Conservation (phyloP, 768 basidiomycete species). For the Neoboletus brunneissimus region DNA sequence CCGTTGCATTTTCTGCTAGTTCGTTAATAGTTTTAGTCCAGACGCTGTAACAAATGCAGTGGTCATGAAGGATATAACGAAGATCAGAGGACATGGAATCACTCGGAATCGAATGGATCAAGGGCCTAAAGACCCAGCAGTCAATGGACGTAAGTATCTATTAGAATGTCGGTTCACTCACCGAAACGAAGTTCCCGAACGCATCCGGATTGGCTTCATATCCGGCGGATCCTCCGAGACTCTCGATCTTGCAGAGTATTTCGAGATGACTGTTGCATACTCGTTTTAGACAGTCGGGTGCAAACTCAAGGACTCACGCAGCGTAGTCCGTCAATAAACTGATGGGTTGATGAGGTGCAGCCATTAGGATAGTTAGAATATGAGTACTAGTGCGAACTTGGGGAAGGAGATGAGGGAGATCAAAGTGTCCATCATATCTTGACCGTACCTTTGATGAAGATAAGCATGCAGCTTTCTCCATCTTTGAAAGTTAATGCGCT, state of each 20-base stretch:
- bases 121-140: neutral
- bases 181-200: neutral
- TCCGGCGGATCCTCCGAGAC: conserved; percentile 2
- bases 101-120: neutral
- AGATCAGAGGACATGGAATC: neutral
- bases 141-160: neutral
- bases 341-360: neutral
- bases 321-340: neutral
- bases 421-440: neutral
- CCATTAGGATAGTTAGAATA: neutral
- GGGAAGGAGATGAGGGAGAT: neutral
- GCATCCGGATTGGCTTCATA: neutral
- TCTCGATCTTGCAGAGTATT: neutral
- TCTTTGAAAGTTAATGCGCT: neutral
- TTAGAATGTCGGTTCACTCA: neutral
- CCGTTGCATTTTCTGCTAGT: neutral
- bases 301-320: neutral
- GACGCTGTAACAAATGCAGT: neutral
- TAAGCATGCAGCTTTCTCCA: neutral
- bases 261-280: neutral
- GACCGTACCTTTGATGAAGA: neutral
- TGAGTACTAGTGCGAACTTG: neutral
- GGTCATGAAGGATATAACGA: neutral
- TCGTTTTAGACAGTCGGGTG: neutral
- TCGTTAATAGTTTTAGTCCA: neutral